These are phyloP conservation scores for Curvularia hawaiiensis DNA, from an alignment of 2,329 filamentous ascomycete genomes.

Conservation along the genomic window DNA sequence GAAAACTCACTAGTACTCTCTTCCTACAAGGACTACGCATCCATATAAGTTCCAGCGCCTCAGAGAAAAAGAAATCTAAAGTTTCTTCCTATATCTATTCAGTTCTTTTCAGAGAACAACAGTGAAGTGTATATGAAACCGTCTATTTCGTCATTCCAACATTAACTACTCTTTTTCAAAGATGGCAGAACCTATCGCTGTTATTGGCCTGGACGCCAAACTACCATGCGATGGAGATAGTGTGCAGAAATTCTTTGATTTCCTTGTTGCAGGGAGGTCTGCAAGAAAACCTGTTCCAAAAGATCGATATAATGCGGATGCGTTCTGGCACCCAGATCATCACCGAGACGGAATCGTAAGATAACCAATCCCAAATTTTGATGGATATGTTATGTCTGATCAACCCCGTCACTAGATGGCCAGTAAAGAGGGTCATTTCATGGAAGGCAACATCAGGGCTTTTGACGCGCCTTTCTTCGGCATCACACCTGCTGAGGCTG, in stretches of 20 bases:
- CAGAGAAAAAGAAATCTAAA: too few species aligned
- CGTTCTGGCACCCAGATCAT: neutral
- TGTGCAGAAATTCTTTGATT: neutral
- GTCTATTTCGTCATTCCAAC: neutral
- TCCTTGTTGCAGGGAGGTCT: neutral
- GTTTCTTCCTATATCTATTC: too few species aligned
- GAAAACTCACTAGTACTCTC: too few species aligned
- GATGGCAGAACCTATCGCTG: neutral
- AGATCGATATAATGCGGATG: neutral
- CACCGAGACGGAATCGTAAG: neutral
- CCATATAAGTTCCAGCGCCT: too few species aligned
- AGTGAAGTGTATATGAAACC: too few species aligned
- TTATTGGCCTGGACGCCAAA: neutral
- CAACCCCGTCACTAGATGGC: neutral
- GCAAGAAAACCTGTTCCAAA: neutral
- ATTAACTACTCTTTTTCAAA: neutral
- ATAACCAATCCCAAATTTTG: neutral
- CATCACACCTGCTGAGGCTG: slow-evolving; percentile 22
- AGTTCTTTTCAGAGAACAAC: too few species aligned
- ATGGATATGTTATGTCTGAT: too few species aligned
- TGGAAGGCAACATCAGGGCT: slow-evolving; percentile 15
- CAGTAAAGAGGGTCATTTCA: slow-evolving; percentile 18
- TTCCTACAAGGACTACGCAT: too few species aligned
- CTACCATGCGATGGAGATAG: neutral
- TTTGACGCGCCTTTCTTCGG: slow-evolving; percentile 32